Evolutionary conservation across 2,329 filamentous ascomycete species (phyloP).

Genomic region (Neonectria ditissima): DNA sequence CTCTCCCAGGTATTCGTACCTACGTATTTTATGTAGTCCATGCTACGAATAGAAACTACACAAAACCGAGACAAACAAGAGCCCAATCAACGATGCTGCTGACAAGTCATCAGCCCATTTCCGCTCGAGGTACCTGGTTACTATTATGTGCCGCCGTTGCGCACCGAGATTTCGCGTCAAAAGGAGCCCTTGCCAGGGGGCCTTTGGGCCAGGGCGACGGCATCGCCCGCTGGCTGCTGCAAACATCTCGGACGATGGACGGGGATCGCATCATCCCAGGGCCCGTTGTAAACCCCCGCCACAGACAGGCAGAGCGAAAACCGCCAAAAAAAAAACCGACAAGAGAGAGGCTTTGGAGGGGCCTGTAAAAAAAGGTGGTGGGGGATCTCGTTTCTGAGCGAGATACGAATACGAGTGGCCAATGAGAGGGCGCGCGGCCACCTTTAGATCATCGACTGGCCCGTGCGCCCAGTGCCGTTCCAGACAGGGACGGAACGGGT

Average conservation of each 20-base stretch:
- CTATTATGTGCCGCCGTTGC: constrained; percentile 5
- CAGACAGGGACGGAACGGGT: constrained; percentile 19
- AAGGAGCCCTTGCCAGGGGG: constrained; percentile 12
- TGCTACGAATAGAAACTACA: not conserved
- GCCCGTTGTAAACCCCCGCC: constrained; percentile 8
- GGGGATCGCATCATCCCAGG: constrained; percentile 11
- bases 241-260: constrained; percentile 20
- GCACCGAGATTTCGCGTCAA: constrained; percentile 9
- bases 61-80: not conserved
- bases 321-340: not conserved
- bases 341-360: constrained; percentile 14
- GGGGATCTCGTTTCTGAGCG: constrained; percentile 20
- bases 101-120: constrained; percentile 42
- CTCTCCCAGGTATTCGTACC: not conserved
- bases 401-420: constrained; percentile 27
- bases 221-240: constrained; percentile 9
- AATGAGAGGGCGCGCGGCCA: constrained; percentile 4
- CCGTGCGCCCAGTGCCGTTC: constrained; percentile 20
- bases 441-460: constrained; percentile 11
- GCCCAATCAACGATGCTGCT: constrained; percentile 31
- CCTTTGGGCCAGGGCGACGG: constrained; percentile 6
- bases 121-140: not conserved
- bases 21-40: not conserved
- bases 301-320: not conserved
- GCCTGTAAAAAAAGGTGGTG: constrained; percentile 10